A percentile compares a stretch with the other conserved stretches of the same genome.
phyloP scores from a whole-genome alignment of 768 basidiomycete species.

The Russula olivacea region DNA sequence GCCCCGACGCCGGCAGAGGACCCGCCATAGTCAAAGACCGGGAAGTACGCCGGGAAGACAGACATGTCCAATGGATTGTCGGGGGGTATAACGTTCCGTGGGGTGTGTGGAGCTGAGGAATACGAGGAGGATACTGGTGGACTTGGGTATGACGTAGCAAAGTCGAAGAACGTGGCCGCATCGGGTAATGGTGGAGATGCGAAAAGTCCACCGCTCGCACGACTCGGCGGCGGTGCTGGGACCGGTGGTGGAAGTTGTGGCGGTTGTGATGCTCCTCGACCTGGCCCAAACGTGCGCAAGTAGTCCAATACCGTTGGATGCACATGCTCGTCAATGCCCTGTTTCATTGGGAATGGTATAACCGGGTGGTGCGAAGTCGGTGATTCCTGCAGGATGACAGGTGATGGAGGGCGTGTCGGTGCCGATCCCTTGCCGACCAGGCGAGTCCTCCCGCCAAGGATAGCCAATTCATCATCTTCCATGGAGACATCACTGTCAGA shows the following conservation, averaged over 20 bases:
- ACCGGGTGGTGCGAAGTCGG: slow-evolving; percentile 68
- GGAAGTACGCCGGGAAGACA: slow-evolving; percentile 22
- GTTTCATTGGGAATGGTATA: slow-evolving; percentile 60
- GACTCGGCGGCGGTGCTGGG: slow-evolving; percentile 6
- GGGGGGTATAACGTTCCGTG: not conserved
- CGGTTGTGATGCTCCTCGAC: slow-evolving; percentile 14
- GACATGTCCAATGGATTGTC: slow-evolving; percentile 18
- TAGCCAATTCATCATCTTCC: slow-evolving; percentile 58
- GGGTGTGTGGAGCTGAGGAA: slow-evolving; percentile 16
- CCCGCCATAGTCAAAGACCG: slow-evolving; percentile 22
- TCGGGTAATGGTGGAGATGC: slow-evolving; percentile 8
- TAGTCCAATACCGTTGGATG: slow-evolving; percentile 66
- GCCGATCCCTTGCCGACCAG: slow-evolving; percentile 56
- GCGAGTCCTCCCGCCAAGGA: slow-evolving; percentile 58
- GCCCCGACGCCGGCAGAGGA: not conserved
- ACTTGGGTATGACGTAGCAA: slow-evolving; percentile 20
- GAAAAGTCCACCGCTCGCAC: not conserved
- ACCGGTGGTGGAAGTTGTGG: slow-evolving; percentile 7
- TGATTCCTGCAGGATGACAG: slow-evolving; percentile 47
- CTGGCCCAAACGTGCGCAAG: slow-evolving; percentile 51
- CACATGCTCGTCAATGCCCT: slow-evolving; percentile 44
- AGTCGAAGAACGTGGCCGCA: slow-evolving; percentile 14
- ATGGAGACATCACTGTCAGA: slow-evolving; percentile 40
- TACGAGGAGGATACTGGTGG: slow-evolving; percentile 13
- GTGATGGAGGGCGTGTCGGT: slow-evolving; percentile 32